Evolutionary conservation across 2,329 filamentous ascomycete species (phyloP), one percentile per base, ranked within the genome.

Genomic region (Xylariaceae sp.): DNA sequence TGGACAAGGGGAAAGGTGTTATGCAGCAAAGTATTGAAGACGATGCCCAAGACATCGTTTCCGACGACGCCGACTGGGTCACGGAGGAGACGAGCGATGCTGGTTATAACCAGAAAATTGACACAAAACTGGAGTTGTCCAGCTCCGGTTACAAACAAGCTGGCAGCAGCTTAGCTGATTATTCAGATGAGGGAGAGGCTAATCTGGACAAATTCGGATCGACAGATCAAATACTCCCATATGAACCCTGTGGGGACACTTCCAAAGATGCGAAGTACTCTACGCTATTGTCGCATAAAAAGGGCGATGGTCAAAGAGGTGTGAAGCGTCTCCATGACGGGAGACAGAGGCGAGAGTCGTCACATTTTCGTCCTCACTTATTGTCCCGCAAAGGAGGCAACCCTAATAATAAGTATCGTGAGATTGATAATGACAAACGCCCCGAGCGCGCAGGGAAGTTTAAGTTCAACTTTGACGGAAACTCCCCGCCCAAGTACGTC

Each of bases 121-220:
- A 3, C 27, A 8, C 26, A 12, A 9, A 41, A 6, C 41, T n/a
- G 19, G 19, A 27, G 4, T 9, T 35, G 32, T 26, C 9, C 32
- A n/a, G 39, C 40, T 2, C n/a, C 3, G 54, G 54, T 11, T 51
- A 64, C 42, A 65, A 68, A 47, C 43, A 39, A 8, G 63, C 64
- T 54, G 74, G 75, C 7, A 76, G 72, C 58, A 79, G 76, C 53
- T 59, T 79, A 27, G 76, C 76, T 2, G 71, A 78, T 55, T 69
- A 73, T 5, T 77, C 76, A 0, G 75, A 77, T 43, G 57, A 61
- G 6, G 60, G 61, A 2, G 57, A 44, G 6, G 41, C 52, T 9
- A 39, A 40, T 2, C 19, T 48, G 1, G 54, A 53, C 8, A 46
- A 43, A 2, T 61, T 60, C 46, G 56, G 56, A 30, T 61, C 64